Evolutionary conservation across 2,329 filamentous ascomycete species (phyloP).

Genomic region (Rhexocercosporidium sp.): DNA sequence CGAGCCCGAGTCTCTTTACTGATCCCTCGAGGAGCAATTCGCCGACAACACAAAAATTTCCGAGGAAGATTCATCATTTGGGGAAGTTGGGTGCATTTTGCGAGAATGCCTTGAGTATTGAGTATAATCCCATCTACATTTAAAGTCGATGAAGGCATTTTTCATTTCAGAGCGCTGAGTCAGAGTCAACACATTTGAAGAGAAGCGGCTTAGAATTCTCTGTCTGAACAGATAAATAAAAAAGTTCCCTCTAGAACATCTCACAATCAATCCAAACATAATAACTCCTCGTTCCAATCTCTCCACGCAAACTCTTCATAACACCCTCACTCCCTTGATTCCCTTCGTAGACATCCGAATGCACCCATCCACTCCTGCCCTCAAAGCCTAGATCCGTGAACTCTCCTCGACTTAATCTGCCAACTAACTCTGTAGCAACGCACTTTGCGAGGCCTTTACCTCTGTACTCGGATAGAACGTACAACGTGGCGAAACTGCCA

Average conservation of each 20-base stretch:
- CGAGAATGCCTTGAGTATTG: too few relatives aligned
- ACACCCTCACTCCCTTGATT: constrained; percentile 41
- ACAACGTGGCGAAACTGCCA: constrained; percentile 39
- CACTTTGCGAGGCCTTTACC: constrained; percentile 37
- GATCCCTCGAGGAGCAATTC: too few relatives aligned
- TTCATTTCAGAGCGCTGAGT: too few relatives aligned
- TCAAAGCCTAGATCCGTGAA: constrained; percentile 37
- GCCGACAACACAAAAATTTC: too few relatives aligned
- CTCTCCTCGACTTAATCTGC: constrained; percentile 28
- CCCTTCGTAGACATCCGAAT: constrained; percentile 40
- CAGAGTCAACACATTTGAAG: too few relatives aligned
- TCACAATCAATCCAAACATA: constrained; percentile 39
- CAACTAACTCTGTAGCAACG: constrained; percentile 34
- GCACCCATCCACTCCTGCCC: constrained; percentile 38
- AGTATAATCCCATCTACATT: too few relatives aligned
- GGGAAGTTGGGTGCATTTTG: too few relatives aligned
- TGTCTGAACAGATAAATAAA: too few relatives aligned
- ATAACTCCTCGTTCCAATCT: constrained; percentile 23
- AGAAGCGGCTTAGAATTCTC: too few relatives aligned
- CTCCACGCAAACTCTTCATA: constrained; percentile 35
- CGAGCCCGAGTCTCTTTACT: too few relatives aligned
- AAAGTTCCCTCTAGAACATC: constrained; percentile 19
- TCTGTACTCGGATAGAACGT: constrained; percentile 37
- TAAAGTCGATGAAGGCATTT: too few relatives aligned
- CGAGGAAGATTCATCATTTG: too few relatives aligned